Base-by-base conservation (phyloP, 2,329 filamentous ascomycete species). In the Lojkania enalia region DNA sequence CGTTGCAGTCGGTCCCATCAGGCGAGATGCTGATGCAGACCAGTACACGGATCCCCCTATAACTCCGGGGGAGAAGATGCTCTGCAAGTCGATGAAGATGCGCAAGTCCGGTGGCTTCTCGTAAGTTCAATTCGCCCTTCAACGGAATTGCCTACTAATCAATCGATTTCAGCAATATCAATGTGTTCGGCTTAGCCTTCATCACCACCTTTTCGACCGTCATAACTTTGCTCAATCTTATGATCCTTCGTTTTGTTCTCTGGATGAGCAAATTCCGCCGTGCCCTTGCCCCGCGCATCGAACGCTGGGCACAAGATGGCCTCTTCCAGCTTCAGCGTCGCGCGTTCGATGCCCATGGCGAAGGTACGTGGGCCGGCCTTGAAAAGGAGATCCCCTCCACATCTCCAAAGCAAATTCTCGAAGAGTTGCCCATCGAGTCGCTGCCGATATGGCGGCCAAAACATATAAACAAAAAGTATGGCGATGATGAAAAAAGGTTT, bases 251-350 rank as follows among this genome's bases (percentile, higher is more conserved):
- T n/a, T 30, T 44, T 20, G 27, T 48, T 1, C 19, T 48, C 21
- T 45, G 20, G 25, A n/a, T 44, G 4, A 23, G 32, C 18, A 27
- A 18, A 3, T 45, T 44, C 31, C 20, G 42, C 19, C n/a, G 31
- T 11, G 31, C 33, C 4, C 20, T 45, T 9, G 35, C 20, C 5
- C 46, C 46, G 20, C 35, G 46, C 12, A 19, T 48, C 20, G 42
- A 48, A 16, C 35, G 35, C 13, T 48, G 46, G 46, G 21, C 41
- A 9, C 46, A 48, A 35, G 41, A 48, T 35, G 46, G 42, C 9
- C 15, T 48, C 6, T 45, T 44, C 35, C 46, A 48, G 20, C 42
- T 48, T 3, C 46, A 48, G 16, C 35, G 42, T 4, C 25, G 46
- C n/a, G 46, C 46, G 13, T 35, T 33, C 27, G 39, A 48, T 35